phyloP scores from a whole-genome alignment of 768 basidiomycete species.

The Auricularia cornea region DNA sequence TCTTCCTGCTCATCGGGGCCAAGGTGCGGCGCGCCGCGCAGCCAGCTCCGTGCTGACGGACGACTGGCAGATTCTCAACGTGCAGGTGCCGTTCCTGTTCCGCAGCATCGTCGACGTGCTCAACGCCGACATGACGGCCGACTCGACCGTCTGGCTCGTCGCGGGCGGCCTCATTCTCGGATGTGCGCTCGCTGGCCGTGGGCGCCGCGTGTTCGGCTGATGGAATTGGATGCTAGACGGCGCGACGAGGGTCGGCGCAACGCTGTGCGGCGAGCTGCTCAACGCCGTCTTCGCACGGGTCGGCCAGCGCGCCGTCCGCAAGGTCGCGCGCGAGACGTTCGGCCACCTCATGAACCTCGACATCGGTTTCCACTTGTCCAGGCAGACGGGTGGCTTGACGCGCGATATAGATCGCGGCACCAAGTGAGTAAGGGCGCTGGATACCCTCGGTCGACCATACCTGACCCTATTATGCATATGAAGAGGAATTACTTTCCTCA shows the following conservation, averaged over 20 bases:
- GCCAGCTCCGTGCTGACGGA: too few relatives aligned
- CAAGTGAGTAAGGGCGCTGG: slow-evolving; percentile 58
- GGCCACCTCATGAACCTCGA: slow-evolving; percentile 87
- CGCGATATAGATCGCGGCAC: slow-evolving; percentile 96
- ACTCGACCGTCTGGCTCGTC: slow-evolving; percentile 81
- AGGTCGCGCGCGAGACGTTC: slow-evolving; percentile 93
- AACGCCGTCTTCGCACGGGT: slow-evolving; percentile 97
- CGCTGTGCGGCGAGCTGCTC: slow-evolving; percentile 81
- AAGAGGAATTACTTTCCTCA: slow-evolving; percentile 92
- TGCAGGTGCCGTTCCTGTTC: slow-evolving; percentile 97
- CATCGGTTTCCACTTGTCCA: slow-evolving; percentile 81
- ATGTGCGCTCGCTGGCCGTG: slow-evolving; percentile 54
- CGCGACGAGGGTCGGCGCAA: slow-evolving; percentile 79
- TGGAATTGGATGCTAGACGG: slow-evolving; percentile 58
- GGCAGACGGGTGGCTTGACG: slow-evolving; percentile 94
- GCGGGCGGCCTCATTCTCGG: slow-evolving; percentile 86
- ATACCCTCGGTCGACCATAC: background rate
- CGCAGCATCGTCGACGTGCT: slow-evolving; percentile 84
- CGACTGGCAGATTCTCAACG: slow-evolving; percentile 78
- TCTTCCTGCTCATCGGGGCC: slow-evolving; percentile 69
- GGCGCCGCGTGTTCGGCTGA: background rate
- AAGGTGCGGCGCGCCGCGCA: slow-evolving; percentile 56
- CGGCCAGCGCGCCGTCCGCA: slow-evolving; percentile 87
- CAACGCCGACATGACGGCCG: slow-evolving; percentile 68
- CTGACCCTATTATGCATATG: background rate